Evolutionary conservation across 306 rosid genomes (phyloP).

Genomic region (Lathyrus tuberosus): DNA sequence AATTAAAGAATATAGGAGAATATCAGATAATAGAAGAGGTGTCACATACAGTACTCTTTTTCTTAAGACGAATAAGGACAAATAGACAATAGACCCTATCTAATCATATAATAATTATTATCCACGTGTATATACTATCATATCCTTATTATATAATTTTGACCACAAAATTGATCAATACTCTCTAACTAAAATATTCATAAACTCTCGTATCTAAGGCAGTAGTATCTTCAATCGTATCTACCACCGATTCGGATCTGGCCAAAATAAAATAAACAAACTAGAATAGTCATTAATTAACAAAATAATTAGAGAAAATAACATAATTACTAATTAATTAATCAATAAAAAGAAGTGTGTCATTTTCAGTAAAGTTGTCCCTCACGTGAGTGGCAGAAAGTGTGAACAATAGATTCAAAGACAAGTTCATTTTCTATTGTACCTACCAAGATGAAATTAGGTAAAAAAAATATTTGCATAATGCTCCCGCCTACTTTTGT

Average conservation of each 20-base stretch:
- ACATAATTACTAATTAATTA: background rate
- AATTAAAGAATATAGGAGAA: too few species aligned
- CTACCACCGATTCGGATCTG: background rate
- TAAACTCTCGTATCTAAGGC: background rate
- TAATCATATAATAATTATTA: too few species aligned
- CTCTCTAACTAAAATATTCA: too few species aligned
- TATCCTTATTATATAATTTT: too few species aligned
- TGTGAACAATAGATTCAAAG: slow-evolving; percentile 43
- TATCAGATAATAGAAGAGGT: too few species aligned
- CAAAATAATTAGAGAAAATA: background rate
- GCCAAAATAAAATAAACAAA: background rate
- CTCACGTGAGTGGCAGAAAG: slow-evolving; percentile 47
- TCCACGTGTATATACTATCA: too few species aligned
- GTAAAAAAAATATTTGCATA: background rate
- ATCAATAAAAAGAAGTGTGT: background rate
- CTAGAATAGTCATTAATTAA: background rate
- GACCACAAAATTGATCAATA: too few species aligned
- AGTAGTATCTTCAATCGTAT: background rate
- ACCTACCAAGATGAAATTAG: slow-evolving; percentile 1
- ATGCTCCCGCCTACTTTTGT: background rate
- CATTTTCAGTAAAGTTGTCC: slow-evolving; percentile 23
- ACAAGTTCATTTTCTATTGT: slow-evolving; percentile 20
- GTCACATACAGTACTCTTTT: too few species aligned
- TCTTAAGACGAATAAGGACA: too few species aligned
- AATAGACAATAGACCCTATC: too few species aligned